Percentiles rank a stretch among this genome's conserved stretches.
Evolutionary conservation across 495 filamentous ascomycete genomes (phyloP).

Genomic region (Pyronema omphalodes): DNA sequence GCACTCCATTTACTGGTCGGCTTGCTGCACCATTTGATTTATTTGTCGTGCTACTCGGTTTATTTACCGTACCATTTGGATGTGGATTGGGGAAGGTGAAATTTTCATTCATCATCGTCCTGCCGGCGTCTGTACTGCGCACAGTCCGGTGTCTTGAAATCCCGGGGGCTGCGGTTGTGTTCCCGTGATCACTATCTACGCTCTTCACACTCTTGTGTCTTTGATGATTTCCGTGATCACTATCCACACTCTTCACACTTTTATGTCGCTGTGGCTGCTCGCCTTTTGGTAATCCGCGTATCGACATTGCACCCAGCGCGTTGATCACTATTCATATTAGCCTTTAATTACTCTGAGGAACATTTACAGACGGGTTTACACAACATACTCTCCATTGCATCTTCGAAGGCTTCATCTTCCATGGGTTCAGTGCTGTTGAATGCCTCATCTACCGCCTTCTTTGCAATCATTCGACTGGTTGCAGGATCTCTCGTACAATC

Average conservation of each 20-base stretch:
- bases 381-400: constrained; percentile 28
- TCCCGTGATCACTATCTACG: not conserved
- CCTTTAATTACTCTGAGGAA: not conserved
- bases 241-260: not conserved
- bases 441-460: constrained; percentile 70
- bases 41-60: not conserved
- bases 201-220: not conserved
- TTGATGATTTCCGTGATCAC: not conserved
- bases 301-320: constrained; percentile 30
- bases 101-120: too few relatives aligned
- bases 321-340: constrained; percentile 25
- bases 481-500: constrained; percentile 75
- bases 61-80: not conserved
- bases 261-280: not conserved
- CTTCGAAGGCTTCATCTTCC: constrained; percentile 46
- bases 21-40: too few relatives aligned
- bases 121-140: not conserved
- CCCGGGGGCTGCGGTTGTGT: too few relatives aligned
- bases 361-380: not conserved
- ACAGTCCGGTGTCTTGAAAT: not conserved
- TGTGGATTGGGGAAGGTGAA: not conserved
- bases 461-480: constrained; percentile 53
- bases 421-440: constrained; percentile 81
- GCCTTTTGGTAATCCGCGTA: constrained; percentile 16
- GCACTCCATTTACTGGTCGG: too few relatives aligned